Percentiles rank a stretch among this genome's conserved stretches.
These are phyloP conservation scores for Talaromyces wortmannii DNA, from an alignment of 495 filamentous ascomycete genomes.

Conservation along the genomic window DNA sequence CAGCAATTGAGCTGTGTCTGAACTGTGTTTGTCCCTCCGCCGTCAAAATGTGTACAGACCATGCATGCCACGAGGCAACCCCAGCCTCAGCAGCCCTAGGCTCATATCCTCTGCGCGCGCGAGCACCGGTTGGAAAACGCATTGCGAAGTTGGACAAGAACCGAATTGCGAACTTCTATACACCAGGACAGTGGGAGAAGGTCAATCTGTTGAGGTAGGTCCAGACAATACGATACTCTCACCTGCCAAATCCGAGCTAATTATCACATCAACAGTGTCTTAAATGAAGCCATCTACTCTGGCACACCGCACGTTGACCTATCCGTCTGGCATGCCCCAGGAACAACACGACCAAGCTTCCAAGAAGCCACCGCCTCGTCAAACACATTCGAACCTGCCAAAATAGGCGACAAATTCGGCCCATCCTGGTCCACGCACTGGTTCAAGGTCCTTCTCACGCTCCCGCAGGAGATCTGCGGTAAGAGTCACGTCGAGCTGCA, in stretches of 20 bases:
- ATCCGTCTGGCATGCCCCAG: neutral
- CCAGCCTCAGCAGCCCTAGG: too few species aligned
- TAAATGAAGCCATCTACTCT: neutral
- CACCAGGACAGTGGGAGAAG: neutral
- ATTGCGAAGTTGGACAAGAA: neutral
- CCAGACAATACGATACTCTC: neutral
- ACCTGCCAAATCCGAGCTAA: too few species aligned
- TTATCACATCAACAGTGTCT: too few species aligned
- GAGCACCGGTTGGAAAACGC: neutral
- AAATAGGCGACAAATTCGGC: conserved; percentile 73
- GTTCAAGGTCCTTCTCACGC: conserved; percentile 75
- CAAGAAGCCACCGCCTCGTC: neutral
- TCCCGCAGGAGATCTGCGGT: conserved; percentile 63
- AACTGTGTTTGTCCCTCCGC: too few species aligned
- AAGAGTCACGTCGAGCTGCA: conserved; percentile 83
- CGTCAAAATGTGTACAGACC: too few species aligned
- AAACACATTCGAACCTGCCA: conserved; percentile 57
- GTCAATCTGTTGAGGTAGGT: neutral
- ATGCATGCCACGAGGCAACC: too few species aligned
- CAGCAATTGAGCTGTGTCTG: too few species aligned
- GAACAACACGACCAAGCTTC: neutral
- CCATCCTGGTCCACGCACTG: conserved; percentile 99
- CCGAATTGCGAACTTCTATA: neutral
- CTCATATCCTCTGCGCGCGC: too few species aligned
- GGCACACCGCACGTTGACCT: neutral